phyloP scores from a whole-genome alignment of 257 asterid species.

The Solanum pimpinellifolium region DNA sequence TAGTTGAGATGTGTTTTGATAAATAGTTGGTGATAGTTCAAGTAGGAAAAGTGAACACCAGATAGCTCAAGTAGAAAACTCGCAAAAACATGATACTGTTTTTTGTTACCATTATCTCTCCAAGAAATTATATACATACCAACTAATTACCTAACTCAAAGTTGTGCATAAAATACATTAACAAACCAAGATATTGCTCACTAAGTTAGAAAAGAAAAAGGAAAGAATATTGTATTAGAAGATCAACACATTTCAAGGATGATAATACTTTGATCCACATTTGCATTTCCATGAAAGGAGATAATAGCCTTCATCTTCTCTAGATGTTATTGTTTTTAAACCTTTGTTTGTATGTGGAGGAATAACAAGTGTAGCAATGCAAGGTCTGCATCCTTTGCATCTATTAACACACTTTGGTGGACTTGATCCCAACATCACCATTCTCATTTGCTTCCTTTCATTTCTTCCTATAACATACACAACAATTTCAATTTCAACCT shows the following conservation, averaged over 20 bases:
- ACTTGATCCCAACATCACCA: conserved; percentile 52
- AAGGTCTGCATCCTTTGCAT: conserved; percentile 62
- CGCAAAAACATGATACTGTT: not conserved
- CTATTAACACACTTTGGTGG: conserved; percentile 62
- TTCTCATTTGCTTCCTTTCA: conserved; percentile 26
- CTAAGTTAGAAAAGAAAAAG: not conserved
- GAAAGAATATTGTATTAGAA: not conserved
- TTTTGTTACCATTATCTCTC: not conserved
- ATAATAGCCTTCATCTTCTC: conserved; percentile 52
- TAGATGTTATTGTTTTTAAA: conserved; percentile 4
- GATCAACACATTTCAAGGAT: conserved; percentile 18
- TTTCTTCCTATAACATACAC: not conserved
- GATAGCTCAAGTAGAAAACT: too few species aligned
- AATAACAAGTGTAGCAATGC: conserved; percentile 52
- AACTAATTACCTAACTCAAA: not conserved
- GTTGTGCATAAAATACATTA: not conserved
- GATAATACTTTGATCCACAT: conserved; percentile 52
- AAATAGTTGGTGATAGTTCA: not conserved
- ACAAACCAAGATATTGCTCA: not conserved
- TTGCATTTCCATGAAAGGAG: conserved; percentile 74
- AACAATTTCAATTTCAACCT: not conserved
- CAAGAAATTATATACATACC: not conserved
- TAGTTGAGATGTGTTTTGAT: not conserved
- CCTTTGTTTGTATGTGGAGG: conserved; percentile 26
- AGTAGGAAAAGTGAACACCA: not conserved